Percentiles rank a stretch among this genome's conserved stretches.
phyloP scores from a whole-genome alignment of 192 early-diverging fungal genomes.

The Backusella australiensis region DNA sequence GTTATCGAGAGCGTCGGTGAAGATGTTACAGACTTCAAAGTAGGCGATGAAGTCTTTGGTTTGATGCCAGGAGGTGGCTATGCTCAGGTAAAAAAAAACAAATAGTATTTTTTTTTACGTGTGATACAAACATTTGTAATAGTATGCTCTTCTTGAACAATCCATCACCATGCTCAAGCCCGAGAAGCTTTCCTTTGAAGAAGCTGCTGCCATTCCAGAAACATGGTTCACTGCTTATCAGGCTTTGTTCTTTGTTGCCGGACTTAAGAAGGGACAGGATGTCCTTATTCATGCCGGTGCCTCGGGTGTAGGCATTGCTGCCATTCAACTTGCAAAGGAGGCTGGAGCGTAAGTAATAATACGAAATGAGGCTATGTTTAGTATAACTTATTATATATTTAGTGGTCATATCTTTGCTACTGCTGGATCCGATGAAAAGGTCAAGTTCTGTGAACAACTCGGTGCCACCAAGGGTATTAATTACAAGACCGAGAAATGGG shows the following conservation, averaged over 20 bases:
- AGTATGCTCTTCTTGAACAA: slow-evolving; percentile 66
- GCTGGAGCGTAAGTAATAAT: slow-evolving; percentile 45
- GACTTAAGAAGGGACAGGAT: slow-evolving; percentile 56
- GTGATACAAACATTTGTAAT: background rate
- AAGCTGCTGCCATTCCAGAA: slow-evolving; percentile 75
- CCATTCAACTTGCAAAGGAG: slow-evolving; percentile 76
- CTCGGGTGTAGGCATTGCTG: slow-evolving; percentile 71
- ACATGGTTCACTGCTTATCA: slow-evolving; percentile 81
- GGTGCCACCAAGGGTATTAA: slow-evolving; percentile 78
- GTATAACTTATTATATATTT: background rate
- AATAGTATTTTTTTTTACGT: background rate
- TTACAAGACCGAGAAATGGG: slow-evolving; percentile 70
- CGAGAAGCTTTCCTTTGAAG: slow-evolving; percentile 47
- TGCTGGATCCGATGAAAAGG: slow-evolving; percentile 63
- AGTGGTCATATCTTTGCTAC: slow-evolving; percentile 66
- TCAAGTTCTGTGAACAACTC: slow-evolving; percentile 56
- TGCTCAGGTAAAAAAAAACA: slow-evolving; percentile 46
- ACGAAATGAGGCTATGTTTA: background rate
- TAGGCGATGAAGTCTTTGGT: slow-evolving; percentile 71
- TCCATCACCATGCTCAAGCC: slow-evolving; percentile 58
- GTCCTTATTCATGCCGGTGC: slow-evolving; percentile 82
- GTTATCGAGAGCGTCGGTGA: slow-evolving; percentile 49
- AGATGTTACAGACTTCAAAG: slow-evolving; percentile 46
- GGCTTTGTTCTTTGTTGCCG: slow-evolving; percentile 59
- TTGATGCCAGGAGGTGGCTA: slow-evolving; percentile 76